phyloP scores from a whole-genome alignment of 371 early-diverging fungal genomes.

The Rhizopus arrhizus region DNA sequence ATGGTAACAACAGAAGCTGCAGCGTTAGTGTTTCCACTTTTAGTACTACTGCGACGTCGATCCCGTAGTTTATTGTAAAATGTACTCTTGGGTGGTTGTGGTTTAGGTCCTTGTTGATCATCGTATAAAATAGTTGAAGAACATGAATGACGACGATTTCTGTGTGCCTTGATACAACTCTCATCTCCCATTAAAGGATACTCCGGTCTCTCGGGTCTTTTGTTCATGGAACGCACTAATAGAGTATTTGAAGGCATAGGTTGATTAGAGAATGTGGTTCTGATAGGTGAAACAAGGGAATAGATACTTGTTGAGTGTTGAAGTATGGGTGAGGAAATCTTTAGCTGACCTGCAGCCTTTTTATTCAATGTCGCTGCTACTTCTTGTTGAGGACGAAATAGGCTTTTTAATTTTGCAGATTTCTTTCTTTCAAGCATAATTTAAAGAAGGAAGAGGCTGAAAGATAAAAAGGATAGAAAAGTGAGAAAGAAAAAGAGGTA shows the following conservation, averaged over 20 bases:
- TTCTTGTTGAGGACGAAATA: slow-evolving; percentile 12
- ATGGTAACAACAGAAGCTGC: slow-evolving; percentile 16
- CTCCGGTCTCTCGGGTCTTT: slow-evolving; percentile 5
- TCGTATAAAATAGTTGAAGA: slow-evolving; percentile 22
- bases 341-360: slow-evolving; percentile 23
- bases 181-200: slow-evolving; percentile 4
- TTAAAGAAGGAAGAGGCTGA: not conserved
- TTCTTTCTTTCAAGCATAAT: slow-evolving; percentile 21
- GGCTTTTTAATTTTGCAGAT: slow-evolving; percentile 15
- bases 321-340: slow-evolving; percentile 42
- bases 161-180: not conserved
- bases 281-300: slow-evolving; percentile 46
- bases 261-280: slow-evolving; percentile 33
- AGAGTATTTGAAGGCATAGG: slow-evolving; percentile 28
- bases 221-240: slow-evolving; percentile 11
- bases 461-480: not conserved
- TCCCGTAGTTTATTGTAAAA: slow-evolving; percentile 13
- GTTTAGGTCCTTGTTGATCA: not conserved
- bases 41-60: slow-evolving; percentile 25
- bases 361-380: slow-evolving; percentile 1
- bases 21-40: slow-evolving; percentile 5
- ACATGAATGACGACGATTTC: slow-evolving; percentile 30
- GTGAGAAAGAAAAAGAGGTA: no score
- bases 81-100: not conserved
- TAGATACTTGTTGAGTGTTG: slow-evolving; percentile 49